phyloP scores from a whole-genome alignment of 192 early-diverging fungal species.

The Dimargaris xerosporica region DNA sequence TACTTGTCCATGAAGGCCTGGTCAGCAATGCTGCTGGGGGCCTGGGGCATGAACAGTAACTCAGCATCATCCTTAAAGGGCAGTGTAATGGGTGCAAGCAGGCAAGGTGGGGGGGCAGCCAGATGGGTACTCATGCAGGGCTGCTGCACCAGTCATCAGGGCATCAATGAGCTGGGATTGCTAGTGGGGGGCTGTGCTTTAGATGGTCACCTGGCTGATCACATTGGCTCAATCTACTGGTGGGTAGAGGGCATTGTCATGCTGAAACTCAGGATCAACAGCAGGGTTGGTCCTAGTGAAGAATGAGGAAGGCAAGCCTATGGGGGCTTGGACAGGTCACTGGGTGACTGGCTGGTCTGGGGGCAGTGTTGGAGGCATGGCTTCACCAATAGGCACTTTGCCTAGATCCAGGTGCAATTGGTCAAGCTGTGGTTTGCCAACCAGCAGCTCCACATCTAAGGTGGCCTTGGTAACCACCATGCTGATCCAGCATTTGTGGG shows the following conservation, averaged over 20 bases:
- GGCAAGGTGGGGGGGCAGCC: conserved; percentile 16
- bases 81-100: conserved; percentile 12
- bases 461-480: background rate
- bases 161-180: background rate
- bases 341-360: background rate
- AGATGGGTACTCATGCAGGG: background rate
- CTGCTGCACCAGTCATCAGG: background rate
- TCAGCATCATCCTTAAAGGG: conserved; percentile 7
- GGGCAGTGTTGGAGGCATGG: background rate
- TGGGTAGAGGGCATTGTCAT: background rate
- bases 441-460: background rate
- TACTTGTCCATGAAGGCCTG: background rate
- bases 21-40: conserved; percentile 11
- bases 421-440: background rate
- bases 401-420: background rate
- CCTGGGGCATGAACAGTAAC: conserved; percentile 10
- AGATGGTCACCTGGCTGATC: background rate
- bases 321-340: background rate
- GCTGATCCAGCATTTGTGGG: background rate
- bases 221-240: background rate
- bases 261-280: background rate
- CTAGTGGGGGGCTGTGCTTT: background rate
- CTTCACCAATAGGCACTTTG: background rate
- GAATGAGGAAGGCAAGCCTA: background rate
- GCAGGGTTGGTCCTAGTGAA: background rate